phyloP scores from a whole-genome alignment of 148 eudicot genomes.

The Rhododendron kiyosumense region DNA sequence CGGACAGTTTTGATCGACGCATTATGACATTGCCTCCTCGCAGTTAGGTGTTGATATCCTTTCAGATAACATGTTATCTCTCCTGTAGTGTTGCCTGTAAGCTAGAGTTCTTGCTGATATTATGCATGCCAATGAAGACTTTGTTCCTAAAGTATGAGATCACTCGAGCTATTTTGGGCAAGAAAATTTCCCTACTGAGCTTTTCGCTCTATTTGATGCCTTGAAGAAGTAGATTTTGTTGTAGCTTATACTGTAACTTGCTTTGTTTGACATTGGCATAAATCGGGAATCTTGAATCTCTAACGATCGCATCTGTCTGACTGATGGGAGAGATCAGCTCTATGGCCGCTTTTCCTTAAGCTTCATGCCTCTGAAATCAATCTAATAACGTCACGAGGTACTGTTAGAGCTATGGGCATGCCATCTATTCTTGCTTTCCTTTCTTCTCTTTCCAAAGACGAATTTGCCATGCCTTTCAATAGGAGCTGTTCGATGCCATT shows the following conservation, averaged over 20 bases:
- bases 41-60: background rate
- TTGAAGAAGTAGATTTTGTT: background rate
- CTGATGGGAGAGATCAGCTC: no score
- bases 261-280: background rate
- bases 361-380: no score
- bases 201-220: background rate
- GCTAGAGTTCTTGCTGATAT: background rate
- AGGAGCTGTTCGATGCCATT: no score
- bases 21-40: background rate
- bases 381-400: no score
- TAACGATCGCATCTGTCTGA: no score
- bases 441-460: no score
- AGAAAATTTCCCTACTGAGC: background rate
- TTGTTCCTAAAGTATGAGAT: background rate
- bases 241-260: background rate
- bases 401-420: no score
- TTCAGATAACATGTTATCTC: background rate
- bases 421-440: no score
- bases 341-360: no score
- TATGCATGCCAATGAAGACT: background rate
- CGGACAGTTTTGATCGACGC: background rate
- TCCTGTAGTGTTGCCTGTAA: conserved; percentile 7
- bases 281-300: no score
- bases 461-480: no score
- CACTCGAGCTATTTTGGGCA: background rate